Percentiles rank a stretch among this genome's conserved stretches.
Evolutionary conservation across 2,329 filamentous ascomycete genomes (phyloP).

Genomic region (Claviceps monticola): DNA sequence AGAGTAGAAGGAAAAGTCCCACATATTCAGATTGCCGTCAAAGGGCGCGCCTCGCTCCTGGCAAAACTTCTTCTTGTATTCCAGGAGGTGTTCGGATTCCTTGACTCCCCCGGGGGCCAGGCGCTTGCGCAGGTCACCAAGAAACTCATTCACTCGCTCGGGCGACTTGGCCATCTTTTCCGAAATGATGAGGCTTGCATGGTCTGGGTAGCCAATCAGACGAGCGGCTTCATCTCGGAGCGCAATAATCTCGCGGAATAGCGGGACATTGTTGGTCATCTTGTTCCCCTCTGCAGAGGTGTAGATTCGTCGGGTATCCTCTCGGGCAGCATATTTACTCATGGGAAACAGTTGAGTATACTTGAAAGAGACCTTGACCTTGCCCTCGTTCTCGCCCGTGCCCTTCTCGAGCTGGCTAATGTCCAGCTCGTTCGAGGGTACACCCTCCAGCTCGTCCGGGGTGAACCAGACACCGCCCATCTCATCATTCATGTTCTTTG

Average conservation of each 20-base stretch:
- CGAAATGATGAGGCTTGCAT: slow-evolving; percentile 63
- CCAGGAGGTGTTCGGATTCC: slow-evolving; percentile 56
- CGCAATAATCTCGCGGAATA: slow-evolving; percentile 62
- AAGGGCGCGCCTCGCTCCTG: slow-evolving; percentile 42
- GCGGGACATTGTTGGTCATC: slow-evolving; percentile 55
- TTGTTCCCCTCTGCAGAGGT: slow-evolving; percentile 7
- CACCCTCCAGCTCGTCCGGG: slow-evolving; percentile 56
- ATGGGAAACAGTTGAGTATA: slow-evolving; percentile 70
- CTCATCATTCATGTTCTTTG: slow-evolving; percentile 74
- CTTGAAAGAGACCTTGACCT: slow-evolving; percentile 66
- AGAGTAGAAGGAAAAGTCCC: slow-evolving; percentile 73
- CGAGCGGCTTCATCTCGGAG: slow-evolving; percentile 68
- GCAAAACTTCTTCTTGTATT: slow-evolving; percentile 59
- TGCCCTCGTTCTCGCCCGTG: slow-evolving; percentile 56
- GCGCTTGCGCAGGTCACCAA: slow-evolving; percentile 53
- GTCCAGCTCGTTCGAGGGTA: slow-evolving; percentile 55
- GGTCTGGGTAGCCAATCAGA: slow-evolving; percentile 62
- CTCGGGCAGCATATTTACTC: slow-evolving; percentile 61
- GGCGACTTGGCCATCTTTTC: slow-evolving; percentile 78
- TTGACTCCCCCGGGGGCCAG: slow-evolving; percentile 55
- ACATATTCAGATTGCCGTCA: slow-evolving; percentile 64
- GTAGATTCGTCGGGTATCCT: slow-evolving; percentile 48
- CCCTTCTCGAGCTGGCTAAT: slow-evolving; percentile 56
- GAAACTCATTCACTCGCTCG: slow-evolving; percentile 57
- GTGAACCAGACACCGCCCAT: slow-evolving; percentile 72